Evolutionary conservation across 768 basidiomycete species (phyloP).

Genomic region (Podaxis sp.): DNA sequence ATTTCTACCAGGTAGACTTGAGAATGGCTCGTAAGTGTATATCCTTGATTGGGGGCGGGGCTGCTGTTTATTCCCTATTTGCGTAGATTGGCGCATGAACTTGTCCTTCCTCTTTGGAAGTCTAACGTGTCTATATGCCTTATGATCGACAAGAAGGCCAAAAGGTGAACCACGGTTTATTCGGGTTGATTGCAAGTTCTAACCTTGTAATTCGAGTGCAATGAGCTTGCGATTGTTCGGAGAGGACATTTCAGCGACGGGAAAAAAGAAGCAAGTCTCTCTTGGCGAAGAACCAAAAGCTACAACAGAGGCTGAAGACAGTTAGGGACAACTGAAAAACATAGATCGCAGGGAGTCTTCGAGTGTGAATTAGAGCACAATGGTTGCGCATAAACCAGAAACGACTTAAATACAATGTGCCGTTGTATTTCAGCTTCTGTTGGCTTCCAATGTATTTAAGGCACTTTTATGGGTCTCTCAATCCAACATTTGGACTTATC

Average conservation of each 20-base stretch:
- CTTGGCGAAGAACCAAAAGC: neutral
- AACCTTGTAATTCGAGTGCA: slow-evolving; percentile 49
- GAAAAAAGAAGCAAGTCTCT: slow-evolving; percentile 5
- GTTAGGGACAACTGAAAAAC: too few species aligned
- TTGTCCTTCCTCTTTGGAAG: slow-evolving; percentile 96
- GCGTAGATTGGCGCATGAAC: slow-evolving; percentile 67
- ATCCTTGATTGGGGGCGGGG: neutral
- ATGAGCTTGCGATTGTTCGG: slow-evolving; percentile 85
- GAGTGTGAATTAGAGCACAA: too few species aligned
- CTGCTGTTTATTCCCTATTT: neutral
- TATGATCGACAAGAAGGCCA: slow-evolving; percentile 97
- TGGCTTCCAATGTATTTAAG: too few species aligned
- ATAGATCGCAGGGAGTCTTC: too few species aligned
- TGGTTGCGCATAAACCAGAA: too few species aligned
- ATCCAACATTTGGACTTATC: too few species aligned
- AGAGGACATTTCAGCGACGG: slow-evolving; percentile 58
- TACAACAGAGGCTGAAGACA: neutral
- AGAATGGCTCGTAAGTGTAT: slow-evolving; percentile 51
- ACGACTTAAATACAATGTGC: too few species aligned
- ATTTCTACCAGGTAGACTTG: slow-evolving; percentile 54
- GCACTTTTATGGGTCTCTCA: too few species aligned
- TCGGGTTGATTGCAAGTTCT: neutral
- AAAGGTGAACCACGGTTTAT: slow-evolving; percentile 55
- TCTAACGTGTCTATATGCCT: slow-evolving; percentile 82
- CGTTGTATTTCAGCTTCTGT: too few species aligned